Conservation (phyloP, 164 flowering plant genomes). For the Tinospora cordifolia region DNA sequence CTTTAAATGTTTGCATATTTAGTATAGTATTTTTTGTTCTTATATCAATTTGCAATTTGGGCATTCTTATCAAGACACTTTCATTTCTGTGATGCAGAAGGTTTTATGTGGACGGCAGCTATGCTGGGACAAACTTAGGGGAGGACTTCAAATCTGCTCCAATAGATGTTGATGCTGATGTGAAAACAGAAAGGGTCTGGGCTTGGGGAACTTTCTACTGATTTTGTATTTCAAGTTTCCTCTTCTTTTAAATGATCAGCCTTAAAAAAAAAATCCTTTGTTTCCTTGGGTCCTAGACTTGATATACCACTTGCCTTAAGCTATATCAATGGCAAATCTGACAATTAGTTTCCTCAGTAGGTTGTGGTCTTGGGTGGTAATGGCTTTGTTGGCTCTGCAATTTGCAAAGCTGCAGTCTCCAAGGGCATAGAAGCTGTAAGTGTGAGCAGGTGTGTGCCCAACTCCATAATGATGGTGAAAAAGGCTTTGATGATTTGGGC, state of each 20-base stretch:
- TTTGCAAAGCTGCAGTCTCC: slow-evolving; percentile 92
- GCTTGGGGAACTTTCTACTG: background rate
- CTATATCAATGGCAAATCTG: slow-evolving; percentile 2
- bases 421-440: slow-evolving; percentile 83
- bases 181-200: slow-evolving; percentile 68
- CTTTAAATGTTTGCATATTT: background rate
- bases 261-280: no score
- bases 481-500: no score
- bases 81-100: slow-evolving; percentile 24
- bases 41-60: background rate
- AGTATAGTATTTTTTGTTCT: background rate
- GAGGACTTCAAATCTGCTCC: slow-evolving; percentile 38
- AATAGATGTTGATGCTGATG: slow-evolving; percentile 79
- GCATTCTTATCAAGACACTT: background rate
- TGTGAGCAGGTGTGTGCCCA: slow-evolving; percentile 64
- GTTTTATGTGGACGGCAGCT: slow-evolving; percentile 45
- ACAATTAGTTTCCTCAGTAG: slow-evolving; percentile 34
- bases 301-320: background rate
- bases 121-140: slow-evolving; percentile 41
- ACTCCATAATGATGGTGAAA: no score
- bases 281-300: background rate
- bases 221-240: slow-evolving; percentile 1
- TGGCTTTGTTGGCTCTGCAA: slow-evolving; percentile 96
- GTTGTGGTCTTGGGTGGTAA: slow-evolving; percentile 91
- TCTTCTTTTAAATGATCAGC: no score